Evolutionary conservation across 2,329 filamentous ascomycete species (phyloP).

Genomic region (Fusarium musae): DNA sequence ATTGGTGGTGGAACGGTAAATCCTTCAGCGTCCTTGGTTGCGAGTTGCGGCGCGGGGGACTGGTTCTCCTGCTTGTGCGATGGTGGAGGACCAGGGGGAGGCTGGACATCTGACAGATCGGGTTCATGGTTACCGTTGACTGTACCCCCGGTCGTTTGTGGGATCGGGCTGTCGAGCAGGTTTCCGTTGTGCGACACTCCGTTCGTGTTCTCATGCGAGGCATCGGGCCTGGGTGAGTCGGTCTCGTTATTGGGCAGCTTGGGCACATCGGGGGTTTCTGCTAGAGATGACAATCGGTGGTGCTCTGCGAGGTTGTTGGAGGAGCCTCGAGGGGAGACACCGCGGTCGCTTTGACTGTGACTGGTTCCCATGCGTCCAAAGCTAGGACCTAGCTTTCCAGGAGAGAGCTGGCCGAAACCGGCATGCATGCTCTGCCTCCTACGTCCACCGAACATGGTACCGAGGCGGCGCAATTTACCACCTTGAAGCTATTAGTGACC

Average conservation of each 20-base stretch:
- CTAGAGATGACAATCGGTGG: slow-evolving; percentile 65
- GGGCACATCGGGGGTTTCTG: slow-evolving; percentile 63
- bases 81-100: slow-evolving; percentile 63
- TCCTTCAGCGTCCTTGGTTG: slow-evolving; percentile 77
- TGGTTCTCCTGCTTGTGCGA: slow-evolving; percentile 53
- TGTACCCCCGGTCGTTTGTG: slow-evolving; percentile 46
- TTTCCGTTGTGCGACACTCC: slow-evolving; percentile 52
- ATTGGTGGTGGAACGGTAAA: slow-evolving; percentile 76
- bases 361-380: slow-evolving; percentile 74
- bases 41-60: slow-evolving; percentile 43
- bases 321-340: slow-evolving; percentile 67
- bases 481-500: slow-evolving; percentile 51
- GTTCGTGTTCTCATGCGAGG: slow-evolving; percentile 57
- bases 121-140: slow-evolving; percentile 60
- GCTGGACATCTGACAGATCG: slow-evolving; percentile 63
- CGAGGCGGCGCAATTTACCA: slow-evolving; percentile 70
- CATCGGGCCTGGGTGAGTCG: slow-evolving; percentile 35
- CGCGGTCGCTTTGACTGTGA: slow-evolving; percentile 59
- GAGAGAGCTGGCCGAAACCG: slow-evolving; percentile 67
- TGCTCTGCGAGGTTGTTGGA: slow-evolving; percentile 68
- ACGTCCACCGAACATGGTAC: slow-evolving; percentile 73
- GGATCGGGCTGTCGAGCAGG: slow-evolving; percentile 46
- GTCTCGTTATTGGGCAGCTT: slow-evolving; percentile 44
- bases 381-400: slow-evolving; percentile 61
- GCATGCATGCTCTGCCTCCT: slow-evolving; percentile 74